Evolutionary conservation across 1,284 basidiomycete genomes (phyloP), one percentile per base, ranked within the genome.

Genomic region (Stygiomarasmius scandens): DNA sequence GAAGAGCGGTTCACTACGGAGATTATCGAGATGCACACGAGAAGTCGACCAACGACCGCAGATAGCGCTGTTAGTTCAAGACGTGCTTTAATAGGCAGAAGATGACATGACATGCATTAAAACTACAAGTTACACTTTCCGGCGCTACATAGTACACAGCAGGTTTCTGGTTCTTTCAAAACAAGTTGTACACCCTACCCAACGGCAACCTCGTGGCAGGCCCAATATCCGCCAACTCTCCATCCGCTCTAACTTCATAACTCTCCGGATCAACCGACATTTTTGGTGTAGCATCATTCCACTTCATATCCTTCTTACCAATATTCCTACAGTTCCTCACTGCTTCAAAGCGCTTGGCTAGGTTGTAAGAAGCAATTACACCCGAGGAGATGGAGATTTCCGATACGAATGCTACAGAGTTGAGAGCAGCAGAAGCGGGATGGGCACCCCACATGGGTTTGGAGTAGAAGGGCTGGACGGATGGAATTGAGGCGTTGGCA

Each of bases 241-340:
- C 93, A 71, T 97, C 91, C 5, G 92, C 94, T 11, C 74, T 75
- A 6, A 97, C 95, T 59, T 92, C 89, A 71, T 96, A 98, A 55
- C 81, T 92, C 77, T 99, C 96, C 0, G 97, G 92, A 71, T 99
- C 93, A 45, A 99, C 96, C 12, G 64, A 77, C 84, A 99, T 92
- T 69, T 80, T 80, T 1, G 96, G 97, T 62, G 86, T 86, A 52
- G 80, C 74, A 58, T 86, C 79, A 72, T 99, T 99, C 83, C 87
- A 91, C 75, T 97, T 98, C 94, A 98, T 96, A 69, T 96, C 89
- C 66, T 82, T 82, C 79, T 98, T 98, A 27, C 73, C 81, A 48
- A 98, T 80, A 1, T 72, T 74, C 29, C 95, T 80, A 67, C 96
- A 98, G 12, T 82, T 82, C 58, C 78, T 80, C 41, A 98, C 96